Base-by-base conservation (phyloP, 768 basidiomycete genomes). In the Pleurotus cornucopiae region DNA sequence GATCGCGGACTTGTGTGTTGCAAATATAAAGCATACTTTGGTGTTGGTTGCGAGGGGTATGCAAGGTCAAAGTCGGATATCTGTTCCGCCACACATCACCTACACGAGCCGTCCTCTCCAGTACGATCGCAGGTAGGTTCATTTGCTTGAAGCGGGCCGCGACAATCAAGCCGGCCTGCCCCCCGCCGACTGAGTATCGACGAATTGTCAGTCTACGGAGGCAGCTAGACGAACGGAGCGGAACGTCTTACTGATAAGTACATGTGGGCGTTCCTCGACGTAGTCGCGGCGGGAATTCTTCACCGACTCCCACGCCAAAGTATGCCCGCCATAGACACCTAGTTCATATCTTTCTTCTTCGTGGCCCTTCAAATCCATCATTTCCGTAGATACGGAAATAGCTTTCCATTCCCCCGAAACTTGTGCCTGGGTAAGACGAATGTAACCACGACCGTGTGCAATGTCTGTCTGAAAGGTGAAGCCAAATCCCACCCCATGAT, bases 11-110 rank as follows among this genome's bases (percentile, higher is more conserved):
- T 16, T 20, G 18, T 2, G 21, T n/a, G 48, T 3, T 3, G 16
- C 34, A 7, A 9, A 12, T 34, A 5, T 12, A 25, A 37, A 16
- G 60, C 60, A 18, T 25, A 69, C 62, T 21, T 38, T 43, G 23
- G 49, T 54, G 54, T 18, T 62, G 55, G 1, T 46, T 56, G 7
- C 52, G 45, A 12, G 48, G 38, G 2, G 74, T 75, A 52, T 80
- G 79, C 21, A 80, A 61, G 6, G 63, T 63, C 25, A 81, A 61
- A 0, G 71, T 70, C 1, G 72, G 71, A 61, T 80, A 79, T 2
- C 77, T 70, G 23, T 69, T 64, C 14, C 76, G 49, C 78, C 77
- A 79, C 14, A 63, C 67, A 58, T 77, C 76, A 2, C 78, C 78
- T 6, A 77, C 62, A 0, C 70, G 62, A 1, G 57, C 51, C 43